Base-by-base conservation (phyloP, 2,329 filamentous ascomycete genomes). In the Stagonosporopsis chrysanthemi region DNA sequence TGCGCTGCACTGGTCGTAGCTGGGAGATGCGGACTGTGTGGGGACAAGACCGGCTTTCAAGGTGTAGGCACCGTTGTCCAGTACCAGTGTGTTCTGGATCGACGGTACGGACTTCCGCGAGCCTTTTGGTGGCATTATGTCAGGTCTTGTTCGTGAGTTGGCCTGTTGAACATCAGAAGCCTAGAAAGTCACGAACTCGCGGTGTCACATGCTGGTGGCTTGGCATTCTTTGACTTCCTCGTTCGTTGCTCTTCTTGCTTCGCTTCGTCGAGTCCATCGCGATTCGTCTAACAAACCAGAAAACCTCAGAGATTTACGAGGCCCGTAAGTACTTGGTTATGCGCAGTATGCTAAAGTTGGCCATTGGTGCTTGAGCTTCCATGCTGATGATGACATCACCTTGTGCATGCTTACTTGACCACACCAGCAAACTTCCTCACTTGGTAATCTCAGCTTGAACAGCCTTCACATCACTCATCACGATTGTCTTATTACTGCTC, bases 31-130 rank as follows among this genome's bases (percentile, higher is more conserved):
- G 33, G 79, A 76, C 1, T 71, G 26, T 19, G 56, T 43, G 2
- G 68, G 41, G 4, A 79, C 86, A 68, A 94, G 89, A 50, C 95
- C 95, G 15, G 93, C 92, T 80, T 99, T 99, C 75, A 99, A 85
- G 6, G 88, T 93, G 78, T 91, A 89, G 40, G 89, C 93, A 74
- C 95, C 95, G 80, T 98, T 97, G 80, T 99, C 95, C 70, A 99
- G 83, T 42, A 99, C 84, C 51, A 99, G 87, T 0, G 93, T 97
- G 29, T 72, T 63, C 22, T 52, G 58, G 24, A 62, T 58, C 4
- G 60, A 42, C 2, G 67, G 42, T 8, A 60, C 60, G 3, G 63
- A 63, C 51, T 74, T 75, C n/a, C 60, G 70, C 3, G 63, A 70
- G 47, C 69, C 66, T 63, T 74, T 75, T 6, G 74, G 52, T 63